phyloP scores from a whole-genome alignment of 192 early-diverging fungal genomes.

The Podochytrium sp. region DNA sequence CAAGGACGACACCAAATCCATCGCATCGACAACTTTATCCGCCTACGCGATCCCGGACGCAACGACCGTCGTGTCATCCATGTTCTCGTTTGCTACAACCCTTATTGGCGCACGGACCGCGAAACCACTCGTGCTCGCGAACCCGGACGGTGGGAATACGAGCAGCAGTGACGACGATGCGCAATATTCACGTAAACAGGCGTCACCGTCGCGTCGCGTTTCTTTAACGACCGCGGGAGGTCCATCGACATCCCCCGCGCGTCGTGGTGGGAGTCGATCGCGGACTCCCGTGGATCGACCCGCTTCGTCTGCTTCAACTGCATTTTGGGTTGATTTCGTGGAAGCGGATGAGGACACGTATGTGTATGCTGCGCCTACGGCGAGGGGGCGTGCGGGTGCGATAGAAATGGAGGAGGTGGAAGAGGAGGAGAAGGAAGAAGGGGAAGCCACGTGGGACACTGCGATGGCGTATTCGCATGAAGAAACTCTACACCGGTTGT shows the following conservation, averaged over 20 bases:
- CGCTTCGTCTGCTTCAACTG: no score
- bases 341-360: background rate
- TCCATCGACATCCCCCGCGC: no score
- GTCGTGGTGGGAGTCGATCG: no score
- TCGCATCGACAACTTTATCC: background rate
- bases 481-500: conserved; percentile 2
- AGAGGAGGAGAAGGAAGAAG: background rate
- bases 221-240: no score
- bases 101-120: background rate
- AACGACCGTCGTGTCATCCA: conserved; percentile 1
- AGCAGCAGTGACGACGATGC: background rate
- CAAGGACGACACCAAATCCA: no score
- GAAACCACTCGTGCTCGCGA: background rate
- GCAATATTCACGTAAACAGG: no score
- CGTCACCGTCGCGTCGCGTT: no score
- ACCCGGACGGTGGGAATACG: background rate
- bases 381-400: background rate
- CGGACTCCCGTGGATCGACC: no score
- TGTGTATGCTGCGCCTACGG: background rate
- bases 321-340: no score
- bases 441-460: background rate
- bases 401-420: background rate
- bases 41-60: background rate
- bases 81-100: conserved; percentile 10
- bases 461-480: background rate